Base-by-base conservation (phyloP, 805 yeast genomes). In the Wickerhamiella domercqiae region DNA sequence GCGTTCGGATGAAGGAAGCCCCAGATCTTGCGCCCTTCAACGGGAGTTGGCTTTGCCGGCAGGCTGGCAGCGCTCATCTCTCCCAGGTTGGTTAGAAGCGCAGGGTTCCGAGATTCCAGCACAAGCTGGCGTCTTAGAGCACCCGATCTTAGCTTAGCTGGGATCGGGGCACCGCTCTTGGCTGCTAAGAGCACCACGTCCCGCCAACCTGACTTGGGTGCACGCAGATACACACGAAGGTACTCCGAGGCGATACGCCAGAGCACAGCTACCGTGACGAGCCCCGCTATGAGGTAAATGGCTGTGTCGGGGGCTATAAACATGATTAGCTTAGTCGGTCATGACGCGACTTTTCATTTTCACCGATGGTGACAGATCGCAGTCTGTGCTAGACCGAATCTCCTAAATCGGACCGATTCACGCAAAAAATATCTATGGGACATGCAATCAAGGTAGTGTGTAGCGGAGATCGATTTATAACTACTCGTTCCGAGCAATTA, bases 1-100 rank as follows among this genome's bases (percentile, higher is more conserved):
- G 95, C 84, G 49, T 77, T 80, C 0, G 98, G 98, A 59, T 90
- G 99, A 62, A 90, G 84, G 51, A 79, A 86, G 4, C 97, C 99
- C 53, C 64, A 77, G 7, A 82, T 56, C 7, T 65, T 47, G 13
- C 44, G 46, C 15, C 29, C 26, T 29, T 39, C 35, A 24, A 24
- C 41, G 5, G 32, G 33, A 7, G 25, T 22, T 9, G 24, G 29
- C 26, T 21, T 29, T 24, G 39, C 26, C 45, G 45, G 38, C 17
- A 35, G 42, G 6, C 21, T 17, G 20, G 37, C 35, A n/a, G n/a
- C n/a, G n/a, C n/a, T n/a, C n/a, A n/a, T n/a, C n/a, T n/a, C n/a
- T n/a, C n/a, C n/a, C 37, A 38, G 20, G 29, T 45, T 48, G 6
- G 48, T 38, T 30, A 44, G 59, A 30, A 42, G 46, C n/a, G 55